Conservation (phyloP, 225 moss, liverwort and hornwort species). For the Sphagnum tenellum region DNA sequence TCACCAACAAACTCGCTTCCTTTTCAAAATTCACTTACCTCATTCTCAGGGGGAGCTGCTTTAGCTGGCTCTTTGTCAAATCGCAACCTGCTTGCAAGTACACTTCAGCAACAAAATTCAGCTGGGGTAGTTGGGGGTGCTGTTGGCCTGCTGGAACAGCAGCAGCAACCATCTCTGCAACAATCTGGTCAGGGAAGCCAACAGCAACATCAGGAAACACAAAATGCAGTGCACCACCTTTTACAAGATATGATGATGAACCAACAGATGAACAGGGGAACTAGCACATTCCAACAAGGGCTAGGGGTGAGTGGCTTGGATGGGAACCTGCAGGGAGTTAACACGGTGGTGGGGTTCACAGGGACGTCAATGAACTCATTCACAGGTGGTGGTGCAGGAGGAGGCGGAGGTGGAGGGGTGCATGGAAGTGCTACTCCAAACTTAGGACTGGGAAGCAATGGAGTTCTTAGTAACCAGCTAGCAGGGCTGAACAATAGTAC, state of each 20-base stretch:
- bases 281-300: conserved; percentile 45
- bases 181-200: conserved; percentile 36
- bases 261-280: conserved; percentile 56
- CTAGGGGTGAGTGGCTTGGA: conserved; percentile 39
- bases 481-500: conserved; percentile 40
- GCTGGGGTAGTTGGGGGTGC: conserved; percentile 26
- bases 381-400: too few species aligned
- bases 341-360: conserved; percentile 33
- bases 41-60: conserved; percentile 51
- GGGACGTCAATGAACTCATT: conserved; percentile 11
- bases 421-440: conserved; percentile 55
- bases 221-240: conserved; percentile 72
- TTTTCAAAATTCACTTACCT: conserved; percentile 81
- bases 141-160: conserved; percentile 35
- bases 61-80: conserved; percentile 44
- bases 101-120: conserved; percentile 49
- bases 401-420: conserved; percentile 39
- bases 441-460: conserved; percentile 39
- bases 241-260: conserved; percentile 98
- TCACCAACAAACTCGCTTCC: conserved; percentile 88
- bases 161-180: conserved; percentile 53
- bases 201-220: conserved; percentile 40
- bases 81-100: conserved; percentile 55
- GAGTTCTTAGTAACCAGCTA: conserved; percentile 43
- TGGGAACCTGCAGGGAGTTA: conserved; percentile 38